Base-by-base conservation (phyloP, 2,329 filamentous ascomycete genomes). In the Aspergillus brunneoviolaceus region DNA sequence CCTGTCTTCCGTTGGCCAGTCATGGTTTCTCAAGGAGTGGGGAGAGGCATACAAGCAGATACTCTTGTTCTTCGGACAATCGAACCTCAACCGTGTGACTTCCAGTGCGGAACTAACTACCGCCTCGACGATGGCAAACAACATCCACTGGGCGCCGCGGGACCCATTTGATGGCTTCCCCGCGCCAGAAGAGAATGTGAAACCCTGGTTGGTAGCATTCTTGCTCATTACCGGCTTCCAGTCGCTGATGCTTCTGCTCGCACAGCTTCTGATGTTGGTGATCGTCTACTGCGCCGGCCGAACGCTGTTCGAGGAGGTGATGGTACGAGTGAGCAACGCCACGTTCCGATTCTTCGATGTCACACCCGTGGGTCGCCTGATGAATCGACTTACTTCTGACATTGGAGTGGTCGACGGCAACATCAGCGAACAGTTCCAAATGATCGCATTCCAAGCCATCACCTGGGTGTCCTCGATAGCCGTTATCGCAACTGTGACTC, bases 331-430 rank as follows among this genome's bases (percentile, higher is more conserved):
- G 53, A 89, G 89, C 70, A 85, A 87, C 67, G 90, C 92, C 0
- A 93, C 89, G 0, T 96, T 97, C 77, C 87, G 92, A 1, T 97
- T 93, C 74, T 95, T 96, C 77, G 93, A 97, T 71, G 87, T 91
- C 4, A 96, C 93, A 0, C 93, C 93, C 0, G 88, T 96, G 0
- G 93, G 93, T 0, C 86, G 93, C 51, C 80, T 97, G 62, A 96
- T 96, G 90, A 97, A 97, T 73, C 86, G 93, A 7, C 82, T 97
- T 61, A 96, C 92, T 0, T 91, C 91, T 1, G 92, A 97, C 69
- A 95, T 96, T 76, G 90, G 90, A 29, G 93, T 91, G 53, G 85
- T 96, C 0, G 93, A 97, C 69, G 92, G 92, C 0, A 89, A 90
- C n/a, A 90, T 96, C 67, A 89, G 90, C 51, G 78, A 81, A 10